Conservation (phyloP, 1,284 basidiomycete species). For the Puccinia hordei region DNA sequence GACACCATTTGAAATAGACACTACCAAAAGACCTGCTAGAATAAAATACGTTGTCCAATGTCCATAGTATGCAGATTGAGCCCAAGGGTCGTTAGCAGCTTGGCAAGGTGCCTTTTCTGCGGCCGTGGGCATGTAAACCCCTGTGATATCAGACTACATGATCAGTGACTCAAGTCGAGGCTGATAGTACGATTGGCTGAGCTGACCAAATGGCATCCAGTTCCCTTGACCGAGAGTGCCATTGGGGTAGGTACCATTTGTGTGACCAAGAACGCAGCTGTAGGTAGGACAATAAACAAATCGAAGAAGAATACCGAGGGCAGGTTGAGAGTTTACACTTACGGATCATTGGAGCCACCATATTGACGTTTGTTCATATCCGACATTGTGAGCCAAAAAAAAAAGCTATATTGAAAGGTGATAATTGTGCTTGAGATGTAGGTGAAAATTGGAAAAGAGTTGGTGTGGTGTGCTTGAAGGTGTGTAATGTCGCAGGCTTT, state of each 20-base stretch:
- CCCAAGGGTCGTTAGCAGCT: conserved; percentile 32
- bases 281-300: background rate
- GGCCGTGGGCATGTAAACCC: conserved; percentile 11
- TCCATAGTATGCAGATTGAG: conserved; percentile 20
- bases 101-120: conserved; percentile 29
- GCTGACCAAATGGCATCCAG: conserved; percentile 39
- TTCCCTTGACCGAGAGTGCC: conserved; percentile 29
- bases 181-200: background rate
- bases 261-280: conserved; percentile 43
- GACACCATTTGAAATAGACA: conserved; percentile 32
- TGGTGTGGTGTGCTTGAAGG: background rate
- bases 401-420: no score
- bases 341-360: conserved; percentile 45
- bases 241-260: conserved; percentile 48
- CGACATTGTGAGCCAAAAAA: background rate
- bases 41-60: conserved; percentile 44
- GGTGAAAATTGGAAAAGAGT: no score
- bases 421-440: no score
- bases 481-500: background rate
- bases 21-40: conserved; percentile 11
- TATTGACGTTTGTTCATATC: conserved; percentile 5
- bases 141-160: background rate
- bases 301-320: background rate
- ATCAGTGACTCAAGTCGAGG: background rate
- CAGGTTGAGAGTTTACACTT: background rate